Conservation (phyloP, 2,329 filamentous ascomycete genomes). For the Pseudogymnoascus sp. region DNA sequence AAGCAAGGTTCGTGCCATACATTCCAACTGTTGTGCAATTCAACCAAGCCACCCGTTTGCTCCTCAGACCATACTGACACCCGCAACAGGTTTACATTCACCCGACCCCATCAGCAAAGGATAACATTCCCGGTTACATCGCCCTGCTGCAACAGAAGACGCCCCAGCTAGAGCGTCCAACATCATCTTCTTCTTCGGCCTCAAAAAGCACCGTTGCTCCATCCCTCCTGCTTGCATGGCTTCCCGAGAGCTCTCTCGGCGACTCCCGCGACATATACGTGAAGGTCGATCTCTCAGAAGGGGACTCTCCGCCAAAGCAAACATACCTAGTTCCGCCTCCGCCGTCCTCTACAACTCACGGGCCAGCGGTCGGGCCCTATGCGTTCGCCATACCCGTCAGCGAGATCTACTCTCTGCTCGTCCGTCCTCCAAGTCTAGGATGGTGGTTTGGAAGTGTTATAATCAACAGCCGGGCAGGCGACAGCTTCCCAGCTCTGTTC, state of each 20-base stretch:
- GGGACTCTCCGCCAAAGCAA: slow-evolving; percentile 72
- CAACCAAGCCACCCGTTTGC: slow-evolving; percentile 9
- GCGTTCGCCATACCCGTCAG: slow-evolving; percentile 86
- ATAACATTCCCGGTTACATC: slow-evolving; percentile 92
- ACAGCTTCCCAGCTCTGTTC: slow-evolving; percentile 91
- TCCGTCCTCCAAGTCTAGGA: slow-evolving; percentile 84
- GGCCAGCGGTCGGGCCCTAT: slow-evolving; percentile 65
- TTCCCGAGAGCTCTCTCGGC: slow-evolving; percentile 81
- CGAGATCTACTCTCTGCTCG: slow-evolving; percentile 82
- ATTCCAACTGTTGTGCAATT: slow-evolving; percentile 19
- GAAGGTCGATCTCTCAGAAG: slow-evolving; percentile 85
- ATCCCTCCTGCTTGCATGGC: slow-evolving; percentile 82
- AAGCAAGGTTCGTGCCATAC: slow-evolving; percentile 67
- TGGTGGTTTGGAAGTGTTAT: slow-evolving; percentile 98
- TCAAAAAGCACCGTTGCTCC: slow-evolving; percentile 48
- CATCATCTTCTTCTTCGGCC: slow-evolving; percentile 29
- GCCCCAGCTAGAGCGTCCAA: slow-evolving; percentile 26
- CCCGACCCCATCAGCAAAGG: slow-evolving; percentile 83
- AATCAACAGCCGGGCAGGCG: slow-evolving; percentile 82
- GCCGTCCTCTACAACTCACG: slow-evolving; percentile 73
- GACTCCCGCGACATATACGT: slow-evolving; percentile 84
- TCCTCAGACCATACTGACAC: slow-evolving; percentile 20
- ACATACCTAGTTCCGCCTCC: slow-evolving; percentile 87
- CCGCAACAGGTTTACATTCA: slow-evolving; percentile 78
- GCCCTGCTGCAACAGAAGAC: slow-evolving; percentile 86